Evolutionary conservation across 192 early-diverging fungal genomes (phyloP).

Genomic region (Coemansia sp.): DNA sequence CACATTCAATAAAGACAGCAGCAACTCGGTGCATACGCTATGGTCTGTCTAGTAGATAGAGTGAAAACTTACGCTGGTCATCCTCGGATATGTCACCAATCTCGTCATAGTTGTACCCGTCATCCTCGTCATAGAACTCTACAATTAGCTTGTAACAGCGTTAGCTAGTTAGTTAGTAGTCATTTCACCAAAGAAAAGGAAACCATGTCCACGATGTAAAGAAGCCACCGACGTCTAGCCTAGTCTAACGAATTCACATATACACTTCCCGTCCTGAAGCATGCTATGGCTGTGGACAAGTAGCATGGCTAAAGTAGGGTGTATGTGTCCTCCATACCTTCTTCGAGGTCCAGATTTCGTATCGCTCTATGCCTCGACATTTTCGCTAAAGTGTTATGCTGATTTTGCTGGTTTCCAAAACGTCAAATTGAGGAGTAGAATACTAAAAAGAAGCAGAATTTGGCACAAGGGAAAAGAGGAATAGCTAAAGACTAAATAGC

Average conservation of each 20-base stretch:
- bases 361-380: slow-evolving; percentile 55
- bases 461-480: neutral
- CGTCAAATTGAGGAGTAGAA: slow-evolving; percentile 1
- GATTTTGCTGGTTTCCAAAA: neutral
- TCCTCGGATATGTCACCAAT: slow-evolving; percentile 52
- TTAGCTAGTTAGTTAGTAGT: too few relatives aligned
- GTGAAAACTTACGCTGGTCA: slow-evolving; percentile 28
- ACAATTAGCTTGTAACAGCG: slow-evolving; percentile 2
- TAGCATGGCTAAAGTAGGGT: too few relatives aligned
- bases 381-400: neutral
- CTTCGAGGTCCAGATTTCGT: slow-evolving; percentile 47
- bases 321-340: slow-evolving; percentile 23
- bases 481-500: neutral
- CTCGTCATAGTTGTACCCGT: slow-evolving; percentile 34
- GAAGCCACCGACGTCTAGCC: too few relatives aligned
- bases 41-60: neutral
- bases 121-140: slow-evolving; percentile 53
- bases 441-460: slow-evolving; percentile 2
- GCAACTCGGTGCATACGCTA: neutral
- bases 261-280: too few relatives aligned
- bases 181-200: too few relatives aligned
- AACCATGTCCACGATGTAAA: too few relatives aligned
- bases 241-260: too few relatives aligned
- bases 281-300: too few relatives aligned
- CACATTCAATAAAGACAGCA: too few relatives aligned